Base-by-base conservation (phyloP, 805 yeast genomes). In the Yarrowia sp. region DNA sequence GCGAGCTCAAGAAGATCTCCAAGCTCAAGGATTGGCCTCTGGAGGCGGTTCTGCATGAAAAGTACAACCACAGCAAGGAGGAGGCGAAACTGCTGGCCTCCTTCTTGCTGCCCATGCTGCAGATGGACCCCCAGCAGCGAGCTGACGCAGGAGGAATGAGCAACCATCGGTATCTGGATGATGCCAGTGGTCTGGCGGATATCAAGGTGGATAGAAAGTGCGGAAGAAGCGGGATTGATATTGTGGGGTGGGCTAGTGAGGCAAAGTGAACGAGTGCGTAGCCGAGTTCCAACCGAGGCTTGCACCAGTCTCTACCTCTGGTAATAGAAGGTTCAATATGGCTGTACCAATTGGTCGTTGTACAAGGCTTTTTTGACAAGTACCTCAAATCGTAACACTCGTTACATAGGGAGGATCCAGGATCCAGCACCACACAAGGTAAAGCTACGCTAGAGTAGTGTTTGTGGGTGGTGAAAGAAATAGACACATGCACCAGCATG, bases 91-190 rank as follows among this genome's bases (percentile, higher is more conserved):
- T 86, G 68, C 84, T 95, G 52, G 78, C 93, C 9, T 91, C 87
- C 72, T 92, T 95, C 74, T 78, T 95, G 70, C 76, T 84, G 55
- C 97, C 98, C 9, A 91, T 95, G 97, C 81, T 95, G 55, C 76
- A 82, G 20, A 77, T 91, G 20, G 91, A 89, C 75, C 98, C 99
- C 1, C 87, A 85, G 69, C 77, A 79, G 67, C 83, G 99, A 71
- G 94, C 94, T 14, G 99, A 95, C 79, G 98, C 98, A 1, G 99
- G 98, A 19, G 97, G 97, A 3, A 84, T 92, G 87, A 86, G 91
- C 2, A 89, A 91, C 74, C 97, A 92, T 76, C 87, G 89, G 13
- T 92, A 97, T 97, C 74, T 86, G 34, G 76, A 77, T 8, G 96
- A 91, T 74, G 92, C 94, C 0, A 77, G 85, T 40, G 96, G 96